Percentiles rank a stretch among this genome's conserved stretches.
Evolutionary conservation across 495 filamentous ascomycete genomes (phyloP).

Genomic region (Cryomyces minteri): DNA sequence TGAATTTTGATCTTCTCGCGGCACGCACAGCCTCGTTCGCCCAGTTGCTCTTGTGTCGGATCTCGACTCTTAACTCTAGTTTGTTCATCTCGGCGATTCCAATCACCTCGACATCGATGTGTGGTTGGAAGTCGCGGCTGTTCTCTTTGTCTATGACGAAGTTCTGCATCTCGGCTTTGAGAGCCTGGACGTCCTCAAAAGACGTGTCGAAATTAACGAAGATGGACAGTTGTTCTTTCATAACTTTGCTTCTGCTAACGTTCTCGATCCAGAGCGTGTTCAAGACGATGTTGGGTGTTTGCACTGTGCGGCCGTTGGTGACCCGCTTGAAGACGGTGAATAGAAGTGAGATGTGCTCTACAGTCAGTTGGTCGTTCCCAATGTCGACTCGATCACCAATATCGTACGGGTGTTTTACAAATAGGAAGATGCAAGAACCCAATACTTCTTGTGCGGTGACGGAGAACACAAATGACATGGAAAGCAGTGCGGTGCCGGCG

Average conservation of each 20-base stretch:
- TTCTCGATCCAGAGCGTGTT: slow-evolving; percentile 91
- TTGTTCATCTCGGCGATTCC: slow-evolving; percentile 80
- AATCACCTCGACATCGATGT: slow-evolving; percentile 57
- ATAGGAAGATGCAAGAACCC: slow-evolving; percentile 92
- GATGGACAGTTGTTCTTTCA: slow-evolving; percentile 72
- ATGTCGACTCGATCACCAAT: slow-evolving; percentile 91
- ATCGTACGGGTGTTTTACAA: slow-evolving; percentile 91
- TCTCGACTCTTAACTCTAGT: slow-evolving; percentile 61
- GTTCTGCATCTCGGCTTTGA: slow-evolving; percentile 60
- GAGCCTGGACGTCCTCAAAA: slow-evolving; percentile 69
- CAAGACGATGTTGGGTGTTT: slow-evolving; percentile 78
- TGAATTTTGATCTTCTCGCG: slow-evolving; percentile 81
- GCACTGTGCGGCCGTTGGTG: slow-evolving; percentile 62
- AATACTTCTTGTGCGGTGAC: slow-evolving; percentile 84
- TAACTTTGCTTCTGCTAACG: slow-evolving; percentile 70
- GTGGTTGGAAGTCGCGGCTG: slow-evolving; percentile 74
- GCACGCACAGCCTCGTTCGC: slow-evolving; percentile 73
- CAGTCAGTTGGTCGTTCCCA: slow-evolving; percentile 47
- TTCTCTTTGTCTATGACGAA: slow-evolving; percentile 84
- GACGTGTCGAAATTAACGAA: slow-evolving; percentile 67
- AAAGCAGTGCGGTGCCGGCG: slow-evolving; percentile 86
- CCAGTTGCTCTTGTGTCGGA: slow-evolving; percentile 92
- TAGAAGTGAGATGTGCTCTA: slow-evolving; percentile 86
- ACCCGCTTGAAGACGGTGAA: slow-evolving; percentile 86
- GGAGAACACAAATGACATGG: slow-evolving; percentile 85